Conservation (phyloP, 1,284 basidiomycete species). For the Tilletia indica region DNA sequence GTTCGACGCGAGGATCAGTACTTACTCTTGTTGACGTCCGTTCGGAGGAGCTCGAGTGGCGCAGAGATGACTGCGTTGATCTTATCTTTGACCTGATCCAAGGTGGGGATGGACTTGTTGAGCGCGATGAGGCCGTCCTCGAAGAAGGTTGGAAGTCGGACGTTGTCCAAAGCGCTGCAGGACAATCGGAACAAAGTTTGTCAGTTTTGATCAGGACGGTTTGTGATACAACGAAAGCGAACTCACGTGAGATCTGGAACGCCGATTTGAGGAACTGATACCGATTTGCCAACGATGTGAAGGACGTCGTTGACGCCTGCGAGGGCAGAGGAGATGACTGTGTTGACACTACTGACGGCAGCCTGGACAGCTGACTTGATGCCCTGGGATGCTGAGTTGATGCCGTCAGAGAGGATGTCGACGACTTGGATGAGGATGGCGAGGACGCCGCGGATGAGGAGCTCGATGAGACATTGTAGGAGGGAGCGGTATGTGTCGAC, state of each 20-base stretch:
- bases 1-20: not conserved
- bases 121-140: constrained; percentile 70
- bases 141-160: constrained; percentile 78
- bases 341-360: constrained; percentile 33
- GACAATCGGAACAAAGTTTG: constrained; percentile 71
- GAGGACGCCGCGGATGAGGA: constrained; percentile 78
- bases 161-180: constrained; percentile 72
- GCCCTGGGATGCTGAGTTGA: constrained; percentile 69
- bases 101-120: constrained; percentile 76
- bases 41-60: constrained; percentile 39
- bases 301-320: constrained; percentile 32
- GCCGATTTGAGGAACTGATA: constrained; percentile 31
- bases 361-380: constrained; percentile 70
- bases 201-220: constrained; percentile 59
- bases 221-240: too few species aligned
- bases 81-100: constrained; percentile 71
- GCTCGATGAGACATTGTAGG: constrained; percentile 85
- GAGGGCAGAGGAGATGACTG: constrained; percentile 26
- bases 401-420: constrained; percentile 64
- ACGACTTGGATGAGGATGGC: constrained; percentile 77
- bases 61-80: constrained; percentile 62
- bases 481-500: constrained; percentile 87
- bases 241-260: constrained; percentile 60
- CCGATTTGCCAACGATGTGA: constrained; percentile 31
- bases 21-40: constrained; percentile 35